These are phyloP conservation scores for Trametes sp. DNA, from an alignment of 1,284 basidiomycete species.

Conservation along the genomic window DNA sequence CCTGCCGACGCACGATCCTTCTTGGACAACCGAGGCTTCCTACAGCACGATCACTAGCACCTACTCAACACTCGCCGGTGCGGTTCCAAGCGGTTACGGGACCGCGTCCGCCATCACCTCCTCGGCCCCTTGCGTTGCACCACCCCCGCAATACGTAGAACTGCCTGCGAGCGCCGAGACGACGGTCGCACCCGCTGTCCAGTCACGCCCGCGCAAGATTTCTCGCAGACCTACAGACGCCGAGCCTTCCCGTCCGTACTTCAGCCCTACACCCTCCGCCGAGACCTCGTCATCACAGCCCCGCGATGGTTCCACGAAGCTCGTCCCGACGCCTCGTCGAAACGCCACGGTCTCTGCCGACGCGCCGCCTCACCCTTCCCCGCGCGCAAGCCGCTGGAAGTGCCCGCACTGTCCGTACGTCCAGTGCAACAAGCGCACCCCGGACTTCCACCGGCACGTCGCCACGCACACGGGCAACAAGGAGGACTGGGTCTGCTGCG, in stretches of 20 bases:
- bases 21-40: background rate
- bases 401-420: conserved; percentile 20
- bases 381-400: background rate
- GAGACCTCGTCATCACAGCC: background rate
- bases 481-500: conserved; percentile 47
- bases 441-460: conserved; percentile 62
- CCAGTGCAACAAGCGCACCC: conserved; percentile 51
- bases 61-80: background rate
- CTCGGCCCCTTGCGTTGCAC: background rate
- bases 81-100: background rate
- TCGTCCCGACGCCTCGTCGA: background rate
- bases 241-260: too few species aligned
- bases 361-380: too few species aligned
- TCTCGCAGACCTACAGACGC: too few species aligned
- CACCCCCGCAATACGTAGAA: too few species aligned
- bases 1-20: background rate
- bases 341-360: background rate
- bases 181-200: too few species aligned
- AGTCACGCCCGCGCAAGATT: too few species aligned
- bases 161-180: too few species aligned
- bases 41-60: background rate
- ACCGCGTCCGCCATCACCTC: background rate
- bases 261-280: background rate
- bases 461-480: conserved; percentile 52
- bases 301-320: background rate